phyloP scores from a whole-genome alignment of 106 monocot genomes.

The Triglochin maritima region DNA sequence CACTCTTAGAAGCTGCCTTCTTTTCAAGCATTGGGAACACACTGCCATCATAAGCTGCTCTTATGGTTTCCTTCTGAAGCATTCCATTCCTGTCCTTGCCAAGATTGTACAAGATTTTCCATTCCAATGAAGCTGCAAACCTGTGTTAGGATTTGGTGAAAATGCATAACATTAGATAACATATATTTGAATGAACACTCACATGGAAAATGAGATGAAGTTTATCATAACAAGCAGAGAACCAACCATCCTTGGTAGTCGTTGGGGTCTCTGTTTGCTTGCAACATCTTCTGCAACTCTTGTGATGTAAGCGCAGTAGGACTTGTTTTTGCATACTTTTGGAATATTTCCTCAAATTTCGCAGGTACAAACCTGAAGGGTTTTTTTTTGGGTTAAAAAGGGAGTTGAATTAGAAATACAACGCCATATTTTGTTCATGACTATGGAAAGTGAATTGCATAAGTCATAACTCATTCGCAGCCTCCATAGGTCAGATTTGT shows the following conservation, averaged over 20 bases:
- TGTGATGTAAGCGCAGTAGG: conserved; percentile 40
- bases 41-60: conserved; percentile 21
- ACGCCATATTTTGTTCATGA: too few relatives aligned
- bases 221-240: too few relatives aligned
- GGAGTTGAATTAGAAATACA: too few relatives aligned
- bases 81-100: conserved; percentile 20
- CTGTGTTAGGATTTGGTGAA: conserved; percentile 1
- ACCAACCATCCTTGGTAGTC: conserved; percentile 50
- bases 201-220: too few relatives aligned
- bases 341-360: conserved; percentile 69
- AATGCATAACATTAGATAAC: too few relatives aligned
- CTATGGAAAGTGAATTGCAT: too few relatives aligned
- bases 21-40: conserved; percentile 11
- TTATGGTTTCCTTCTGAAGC: conserved; percentile 13
- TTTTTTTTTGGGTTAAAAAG: too few relatives aligned
- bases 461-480: too few relatives aligned
- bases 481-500: too few relatives aligned
- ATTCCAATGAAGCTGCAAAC: conserved; percentile 6
- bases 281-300: conserved; percentile 50
- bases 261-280: conserved; percentile 41
- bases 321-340: conserved; percentile 55
- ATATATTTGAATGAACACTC: too few relatives aligned
- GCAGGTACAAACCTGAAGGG: conserved; percentile 44
- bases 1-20: neutral
- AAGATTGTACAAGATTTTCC: conserved; percentile 11